Evolutionary conservation across 305 asterid species (phyloP).

Genomic region (Fraxinus ornus): DNA sequence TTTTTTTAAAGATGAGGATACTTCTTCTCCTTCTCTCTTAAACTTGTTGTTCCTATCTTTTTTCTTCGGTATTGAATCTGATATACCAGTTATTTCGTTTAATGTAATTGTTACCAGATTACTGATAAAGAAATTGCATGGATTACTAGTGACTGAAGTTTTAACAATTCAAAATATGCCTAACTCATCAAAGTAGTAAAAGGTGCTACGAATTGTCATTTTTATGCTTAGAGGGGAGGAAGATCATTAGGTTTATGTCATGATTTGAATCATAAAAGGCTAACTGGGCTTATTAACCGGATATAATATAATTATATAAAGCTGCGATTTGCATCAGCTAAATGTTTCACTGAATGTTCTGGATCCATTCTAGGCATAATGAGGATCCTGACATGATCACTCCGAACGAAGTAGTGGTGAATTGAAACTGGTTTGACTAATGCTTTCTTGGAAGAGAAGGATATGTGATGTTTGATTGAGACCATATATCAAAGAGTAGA

Average conservation of each 20-base stretch:
- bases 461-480: constrained; percentile 12
- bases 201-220: not conserved
- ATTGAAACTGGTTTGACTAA: not conserved
- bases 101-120: not conserved
- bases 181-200: not conserved
- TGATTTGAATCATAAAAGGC: constrained; percentile 15
- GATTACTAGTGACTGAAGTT: not conserved
- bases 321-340: not conserved
- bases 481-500: not conserved
- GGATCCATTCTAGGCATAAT: not conserved
- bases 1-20: not conserved
- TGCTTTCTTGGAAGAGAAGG: not conserved
- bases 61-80: not conserved
- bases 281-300: not conserved
- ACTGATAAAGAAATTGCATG: not conserved
- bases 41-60: not conserved
- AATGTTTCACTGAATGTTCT: not conserved
- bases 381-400: constrained; percentile 11
- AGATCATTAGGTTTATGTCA: constrained; percentile 4
- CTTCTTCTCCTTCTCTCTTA: not conserved
- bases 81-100: not conserved
- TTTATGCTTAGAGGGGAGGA: not conserved
- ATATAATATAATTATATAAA: not conserved
- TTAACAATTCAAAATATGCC: constrained; percentile 2
- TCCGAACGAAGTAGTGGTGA: not conserved